Evolutionary conservation across 2,329 filamentous ascomycete genomes (phyloP).

Genomic region (Penicillium sp.): DNA sequence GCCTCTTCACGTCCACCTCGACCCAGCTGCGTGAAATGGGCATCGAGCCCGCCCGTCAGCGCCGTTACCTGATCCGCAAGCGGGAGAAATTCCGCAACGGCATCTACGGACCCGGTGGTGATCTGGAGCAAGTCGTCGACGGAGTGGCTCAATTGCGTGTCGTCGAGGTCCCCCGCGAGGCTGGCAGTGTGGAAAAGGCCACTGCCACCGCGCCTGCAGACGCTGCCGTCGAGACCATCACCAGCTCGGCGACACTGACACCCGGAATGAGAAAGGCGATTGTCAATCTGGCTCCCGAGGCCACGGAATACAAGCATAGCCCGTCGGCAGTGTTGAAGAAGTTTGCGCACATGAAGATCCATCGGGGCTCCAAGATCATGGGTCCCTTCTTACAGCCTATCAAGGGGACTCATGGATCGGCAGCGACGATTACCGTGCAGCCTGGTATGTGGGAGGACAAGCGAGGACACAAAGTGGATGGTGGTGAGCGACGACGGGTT

Average conservation of each 20-base stretch:
- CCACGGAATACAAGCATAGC: slow-evolving; percentile 50
- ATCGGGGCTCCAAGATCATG: slow-evolving; percentile 61
- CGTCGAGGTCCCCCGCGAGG: slow-evolving; percentile 48
- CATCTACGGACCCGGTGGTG: slow-evolving; percentile 73
- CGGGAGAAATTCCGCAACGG: slow-evolving; percentile 76
- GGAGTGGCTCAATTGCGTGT: slow-evolving; percentile 55
- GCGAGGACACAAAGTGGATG: slow-evolving; percentile 86
- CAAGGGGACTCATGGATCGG: slow-evolving; percentile 53
- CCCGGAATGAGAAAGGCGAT: slow-evolving; percentile 53
- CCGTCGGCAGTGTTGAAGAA: slow-evolving; percentile 44
- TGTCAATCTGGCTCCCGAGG: slow-evolving; percentile 53
- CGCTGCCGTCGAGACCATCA: slow-evolving; percentile 7
- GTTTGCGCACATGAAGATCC: slow-evolving; percentile 61
- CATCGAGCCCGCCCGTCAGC: slow-evolving; percentile 74
- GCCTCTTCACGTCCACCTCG: slow-evolving; percentile 76
- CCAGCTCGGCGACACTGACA: slow-evolving; percentile 48
- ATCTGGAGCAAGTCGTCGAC: slow-evolving; percentile 66
- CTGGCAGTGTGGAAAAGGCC: slow-evolving; percentile 19
- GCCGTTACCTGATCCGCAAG: slow-evolving; percentile 83
- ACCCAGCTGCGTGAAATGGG: slow-evolving; percentile 74
- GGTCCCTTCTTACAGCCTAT: slow-evolving; percentile 69
- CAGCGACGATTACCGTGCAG: slow-evolving; percentile 61
- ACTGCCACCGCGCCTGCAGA: too few relatives aligned
- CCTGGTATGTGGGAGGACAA: slow-evolving; percentile 93
- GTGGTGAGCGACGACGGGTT: slow-evolving; percentile 82